Evolutionary conservation across 2,329 filamentous ascomycete species (phyloP).

Genomic region (Aspergillus melleus): DNA sequence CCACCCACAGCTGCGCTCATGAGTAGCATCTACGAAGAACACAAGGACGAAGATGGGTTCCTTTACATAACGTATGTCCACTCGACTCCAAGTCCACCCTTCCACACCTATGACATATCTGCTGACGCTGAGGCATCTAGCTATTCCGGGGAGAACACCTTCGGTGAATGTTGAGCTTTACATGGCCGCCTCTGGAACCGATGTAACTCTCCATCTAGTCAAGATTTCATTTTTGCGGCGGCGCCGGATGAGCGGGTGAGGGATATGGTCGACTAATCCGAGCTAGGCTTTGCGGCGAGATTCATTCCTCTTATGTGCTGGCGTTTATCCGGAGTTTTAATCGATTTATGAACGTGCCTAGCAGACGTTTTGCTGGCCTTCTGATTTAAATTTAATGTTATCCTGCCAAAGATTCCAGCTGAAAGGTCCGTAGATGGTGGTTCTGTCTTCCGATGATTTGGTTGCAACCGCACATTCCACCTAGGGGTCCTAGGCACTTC

Average conservation of each 20-base stretch:
- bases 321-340: constrained; percentile 25
- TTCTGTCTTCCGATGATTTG: background rate
- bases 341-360: constrained; percentile 15
- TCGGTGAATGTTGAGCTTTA: constrained; percentile 56
- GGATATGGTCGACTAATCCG: constrained; percentile 8
- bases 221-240: constrained; percentile 9
- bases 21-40: constrained; percentile 99
- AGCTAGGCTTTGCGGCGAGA: constrained; percentile 16
- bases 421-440: constrained; percentile 2
- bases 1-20: constrained; percentile 96
- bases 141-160: constrained; percentile 99
- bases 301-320: constrained; percentile 15
- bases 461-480: background rate
- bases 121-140: constrained; percentile 36
- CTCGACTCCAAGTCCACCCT: background rate
- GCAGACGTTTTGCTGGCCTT: constrained; percentile 16
- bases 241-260: constrained; percentile 4
- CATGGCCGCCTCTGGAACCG: constrained; percentile 12
- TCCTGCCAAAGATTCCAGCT: background rate
- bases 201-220: constrained; percentile 14
- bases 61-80: constrained; percentile 87
- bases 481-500: background rate
- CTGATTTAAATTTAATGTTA: constrained; percentile 13
- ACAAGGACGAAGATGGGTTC: constrained; percentile 88
- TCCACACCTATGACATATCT: background rate